Evolutionary conservation across 1,139 yeast species (phyloP).

Genomic region (Kodamaea sp.): DNA sequence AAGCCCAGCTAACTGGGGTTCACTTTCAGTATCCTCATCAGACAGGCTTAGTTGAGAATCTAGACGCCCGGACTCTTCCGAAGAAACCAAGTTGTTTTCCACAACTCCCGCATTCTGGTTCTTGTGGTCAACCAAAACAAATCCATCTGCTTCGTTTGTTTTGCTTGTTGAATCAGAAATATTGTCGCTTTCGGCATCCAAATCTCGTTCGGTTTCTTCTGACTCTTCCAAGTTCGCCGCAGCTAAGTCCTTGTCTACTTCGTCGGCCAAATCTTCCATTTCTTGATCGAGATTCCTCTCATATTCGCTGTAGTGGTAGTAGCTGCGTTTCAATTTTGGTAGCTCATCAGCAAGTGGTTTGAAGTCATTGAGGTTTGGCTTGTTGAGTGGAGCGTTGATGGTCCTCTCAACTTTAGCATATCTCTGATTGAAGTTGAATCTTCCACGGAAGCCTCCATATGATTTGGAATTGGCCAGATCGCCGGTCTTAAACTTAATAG

Average conservation of each 20-base stretch:
- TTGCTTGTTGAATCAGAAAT: slow-evolving; percentile 34
- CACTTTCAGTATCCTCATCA: slow-evolving; percentile 23
- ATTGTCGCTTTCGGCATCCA: slow-evolving; percentile 14
- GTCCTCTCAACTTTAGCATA: slow-evolving; percentile 9
- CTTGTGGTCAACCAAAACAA: slow-evolving; percentile 21
- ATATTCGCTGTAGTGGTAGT: slow-evolving; percentile 32
- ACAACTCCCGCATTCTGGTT: slow-evolving; percentile 2
- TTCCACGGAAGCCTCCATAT: slow-evolving; percentile 10
- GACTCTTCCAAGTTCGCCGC: slow-evolving; percentile 2
- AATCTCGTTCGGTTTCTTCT: slow-evolving; percentile 9
- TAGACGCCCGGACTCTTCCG: slow-evolving; percentile 3
- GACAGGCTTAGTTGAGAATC: slow-evolving; percentile 13
- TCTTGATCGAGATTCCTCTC: slow-evolving; percentile 18
- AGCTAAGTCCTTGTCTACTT: slow-evolving; percentile 11
- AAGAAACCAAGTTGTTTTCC: slow-evolving; percentile 1
- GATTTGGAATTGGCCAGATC: slow-evolving; percentile 19
- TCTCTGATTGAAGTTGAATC: slow-evolving; percentile 9
- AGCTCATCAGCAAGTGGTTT: slow-evolving; percentile 29
- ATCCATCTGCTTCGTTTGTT: slow-evolving; percentile 24
- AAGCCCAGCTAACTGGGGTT: slow-evolving; percentile 21
- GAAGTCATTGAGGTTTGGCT: slow-evolving; percentile 32
- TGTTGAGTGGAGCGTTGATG: slow-evolving; percentile 31
- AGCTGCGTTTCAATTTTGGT: slow-evolving; percentile 30
- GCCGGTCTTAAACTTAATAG: slow-evolving; percentile 32
- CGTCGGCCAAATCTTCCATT: slow-evolving; percentile 20